These are phyloP conservation scores for Leccinum aurantiacum DNA, from an alignment of 768 basidiomycete genomes.

Conservation along the genomic window DNA sequence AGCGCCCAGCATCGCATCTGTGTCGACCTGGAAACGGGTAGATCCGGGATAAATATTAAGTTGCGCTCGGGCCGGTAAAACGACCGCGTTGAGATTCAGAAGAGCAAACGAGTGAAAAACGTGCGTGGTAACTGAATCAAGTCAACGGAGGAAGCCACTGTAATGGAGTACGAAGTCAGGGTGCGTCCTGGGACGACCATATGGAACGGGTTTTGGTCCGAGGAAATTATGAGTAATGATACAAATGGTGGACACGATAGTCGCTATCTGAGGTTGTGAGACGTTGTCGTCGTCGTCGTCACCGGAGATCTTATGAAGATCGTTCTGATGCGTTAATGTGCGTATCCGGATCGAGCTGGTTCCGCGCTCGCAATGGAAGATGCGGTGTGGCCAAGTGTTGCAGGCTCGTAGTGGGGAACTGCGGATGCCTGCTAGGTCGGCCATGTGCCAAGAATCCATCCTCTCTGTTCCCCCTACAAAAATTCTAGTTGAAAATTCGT, in stretches of 20 bases:
- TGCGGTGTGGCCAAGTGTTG: conserved; percentile 10
- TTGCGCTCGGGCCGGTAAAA: conserved; percentile 13
- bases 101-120: conserved; percentile 12
- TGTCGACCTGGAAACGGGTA: conserved; percentile 14
- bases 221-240: conserved; percentile 38
- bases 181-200: conserved; percentile 24
- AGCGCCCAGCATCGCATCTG: conserved; percentile 2
- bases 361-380: conserved; percentile 26
- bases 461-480: conserved; percentile 10
- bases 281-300: conserved; percentile 10
- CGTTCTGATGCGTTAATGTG: conserved; percentile 16
- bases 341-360: conserved; percentile 22
- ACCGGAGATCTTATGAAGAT: conserved; percentile 28
- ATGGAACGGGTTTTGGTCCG: conserved; percentile 21
- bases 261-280: conserved; percentile 18
- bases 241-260: conserved; percentile 16
- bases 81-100: conserved; percentile 19
- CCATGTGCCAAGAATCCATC: conserved; percentile 20
- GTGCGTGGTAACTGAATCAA: conserved; percentile 18
- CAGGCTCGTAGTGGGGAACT: conserved; percentile 7
- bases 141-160: conserved; percentile 15
- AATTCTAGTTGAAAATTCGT: conserved; percentile 29
- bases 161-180: conserved; percentile 22
- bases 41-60: conserved; percentile 30
- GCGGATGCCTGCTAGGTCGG: conserved; percentile 13